Evolutionary conservation across 345 rosid genomes (phyloP).

Genomic region (Gossypium stocksii): DNA sequence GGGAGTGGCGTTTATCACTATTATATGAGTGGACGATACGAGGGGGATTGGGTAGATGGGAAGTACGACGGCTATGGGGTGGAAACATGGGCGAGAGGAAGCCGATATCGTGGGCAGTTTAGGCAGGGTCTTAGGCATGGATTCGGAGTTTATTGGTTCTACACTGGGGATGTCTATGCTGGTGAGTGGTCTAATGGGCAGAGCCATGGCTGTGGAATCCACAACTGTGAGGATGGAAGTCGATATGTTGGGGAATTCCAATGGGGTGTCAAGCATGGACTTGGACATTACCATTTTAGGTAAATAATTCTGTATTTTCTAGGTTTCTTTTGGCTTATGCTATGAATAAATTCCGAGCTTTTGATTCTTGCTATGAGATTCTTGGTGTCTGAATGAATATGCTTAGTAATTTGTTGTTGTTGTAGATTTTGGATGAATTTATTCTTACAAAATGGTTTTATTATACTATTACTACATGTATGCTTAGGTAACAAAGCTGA

Average conservation of each 20-base stretch:
- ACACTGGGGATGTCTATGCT: slow-evolving; percentile 86
- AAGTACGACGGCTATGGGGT: slow-evolving; percentile 41
- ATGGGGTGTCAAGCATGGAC: slow-evolving; percentile 96
- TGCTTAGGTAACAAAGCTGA: background rate
- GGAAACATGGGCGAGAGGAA: slow-evolving; percentile 94
- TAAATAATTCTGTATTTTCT: slow-evolving; percentile 12
- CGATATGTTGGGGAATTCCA: slow-evolving; percentile 88
- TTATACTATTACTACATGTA: too few relatives aligned
- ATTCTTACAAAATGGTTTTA: background rate
- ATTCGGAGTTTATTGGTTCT: slow-evolving; percentile 75
- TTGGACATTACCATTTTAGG: slow-evolving; percentile 95
- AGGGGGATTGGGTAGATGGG: too few relatives aligned
- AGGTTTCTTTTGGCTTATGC: background rate
- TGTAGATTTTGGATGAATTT: background rate
- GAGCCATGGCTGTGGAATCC: slow-evolving; percentile 92
- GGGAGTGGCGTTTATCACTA: slow-evolving; percentile 88
- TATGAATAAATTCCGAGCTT: background rate
- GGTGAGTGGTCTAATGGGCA: slow-evolving; percentile 98
- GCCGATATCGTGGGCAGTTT: slow-evolving; percentile 85
- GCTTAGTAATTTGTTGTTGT: background rate
- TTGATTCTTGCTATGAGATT: background rate
- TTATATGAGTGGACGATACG: slow-evolving; percentile 84
- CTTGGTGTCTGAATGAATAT: background rate
- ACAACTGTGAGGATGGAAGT: slow-evolving; percentile 93
- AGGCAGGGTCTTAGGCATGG: slow-evolving; percentile 85